Base-by-base conservation (phyloP, 805 yeast species). In the Hanseniaspora clermontiae region DNA sequence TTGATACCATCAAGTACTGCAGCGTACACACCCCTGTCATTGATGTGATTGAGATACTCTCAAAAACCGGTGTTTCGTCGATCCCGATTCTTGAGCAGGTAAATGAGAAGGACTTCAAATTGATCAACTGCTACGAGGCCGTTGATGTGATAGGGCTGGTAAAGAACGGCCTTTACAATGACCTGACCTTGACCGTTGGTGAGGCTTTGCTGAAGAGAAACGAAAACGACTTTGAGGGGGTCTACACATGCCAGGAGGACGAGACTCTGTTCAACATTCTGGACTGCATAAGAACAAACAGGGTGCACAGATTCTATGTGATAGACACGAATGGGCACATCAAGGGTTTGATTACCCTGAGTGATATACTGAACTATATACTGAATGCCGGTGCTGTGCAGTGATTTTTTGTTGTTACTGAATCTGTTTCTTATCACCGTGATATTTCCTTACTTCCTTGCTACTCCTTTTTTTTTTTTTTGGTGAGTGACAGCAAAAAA, bases 151-250 rank as follows among this genome's bases (percentile, higher is more conserved):
- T 93, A 62, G 87, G 96, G 0, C 74, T 93, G 62, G 88, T 93
- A 58, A 91, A 90, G 69, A 96, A 96, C 42, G 97, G 97, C 5
- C 82, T 89, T 66, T 89, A 91, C 65, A 84, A 89, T 39, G 97
- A 93, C 69, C 73, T 91, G 59, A 84, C 89, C 42, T 74, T 93
- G 62, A 83, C 91, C 58, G 96, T 93, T 4, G 99, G 98, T 3
- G 97, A 93, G 69, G 97, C 97, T 0, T 74, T 93, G 54, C 80
- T 93, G 81, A 81, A 95, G 70, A 66, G 72, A 59, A 76, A 96
- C 66, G 83, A 95, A 4, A 96, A 90, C 62, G 97, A 93, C 67
- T 93, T 91, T 64, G 97, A 93, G 70, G 98, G 99, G 58, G 97
- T 93, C 14, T 87, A 89, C 70, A 93, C 97, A 0, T 93, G 98